Evolutionary conservation across 2,329 filamentous ascomycete genomes (phyloP), one percentile per base, ranked within the genome.

Genomic region (Helminthosporium solani): DNA sequence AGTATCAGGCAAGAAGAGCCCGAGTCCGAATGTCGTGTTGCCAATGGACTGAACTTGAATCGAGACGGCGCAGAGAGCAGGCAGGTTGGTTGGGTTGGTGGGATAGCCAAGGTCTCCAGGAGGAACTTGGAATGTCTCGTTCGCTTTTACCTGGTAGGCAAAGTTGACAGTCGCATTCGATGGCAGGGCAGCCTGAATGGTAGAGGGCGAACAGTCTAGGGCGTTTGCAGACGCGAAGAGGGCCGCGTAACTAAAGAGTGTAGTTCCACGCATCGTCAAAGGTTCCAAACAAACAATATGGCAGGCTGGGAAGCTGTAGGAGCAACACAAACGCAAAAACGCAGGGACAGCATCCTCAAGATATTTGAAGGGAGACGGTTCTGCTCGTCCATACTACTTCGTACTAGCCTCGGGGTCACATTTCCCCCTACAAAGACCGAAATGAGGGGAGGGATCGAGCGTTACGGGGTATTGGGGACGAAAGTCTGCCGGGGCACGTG

Each of bases 71-170:
- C 70, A 73, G 3, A 72, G 50, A n/a, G 61, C 65, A 33, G 69
- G 68, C 3, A 73, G 53, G 19, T 62, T 54, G 3, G 64, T 64
- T 3, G 71, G 70, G 16, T 67, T 72, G 0, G 47, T 59, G 11
- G 74, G 71, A 47, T 74, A 74, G 14, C 70, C 70, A 11, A 71
- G 66, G 33, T 73, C 62, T 30, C 61, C 54, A 7, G 58, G 42
- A 0, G 70, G 66, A 3, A 73, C 69, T 11, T 66, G 40, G 47
- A 73, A 74, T 1, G 69, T 73, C n/a, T 59, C 53, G 40, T 71
- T 70, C 5, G 59, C 61, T 6, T 55, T 47, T 7, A 73, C 34
- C 7, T 50, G 42, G 14, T 57, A 55, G 2, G 68, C 67, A 30
- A 67, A 73, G 27, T 69, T 64, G 5, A 74, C 63, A 15, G 54